A percentile compares a stretch with the other conserved stretches of the same genome.
Evolutionary conservation across 2,329 filamentous ascomycete species (phyloP).

Genomic region (Raffaelea albimanens): DNA sequence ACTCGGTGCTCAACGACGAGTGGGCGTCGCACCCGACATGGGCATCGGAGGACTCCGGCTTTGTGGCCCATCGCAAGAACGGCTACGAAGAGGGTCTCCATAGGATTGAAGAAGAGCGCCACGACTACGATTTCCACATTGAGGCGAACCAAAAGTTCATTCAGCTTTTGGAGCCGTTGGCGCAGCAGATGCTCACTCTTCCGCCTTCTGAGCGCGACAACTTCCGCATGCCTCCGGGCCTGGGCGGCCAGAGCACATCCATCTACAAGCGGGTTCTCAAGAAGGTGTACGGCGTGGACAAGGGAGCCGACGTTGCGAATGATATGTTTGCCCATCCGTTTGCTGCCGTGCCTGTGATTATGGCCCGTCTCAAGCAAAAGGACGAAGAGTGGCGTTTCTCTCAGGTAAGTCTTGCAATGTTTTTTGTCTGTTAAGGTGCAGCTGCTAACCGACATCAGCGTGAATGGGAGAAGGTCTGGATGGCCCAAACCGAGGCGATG

Average conservation of each 20-base stretch:
- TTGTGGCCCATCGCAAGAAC: constrained; percentile 96
- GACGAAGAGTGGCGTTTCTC: constrained; percentile 97
- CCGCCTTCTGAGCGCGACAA: constrained; percentile 58
- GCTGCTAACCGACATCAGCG: constrained; percentile 39
- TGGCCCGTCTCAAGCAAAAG: constrained; percentile 88
- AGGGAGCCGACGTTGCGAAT: constrained; percentile 74
- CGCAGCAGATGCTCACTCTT: constrained; percentile 80
- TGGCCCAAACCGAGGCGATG: constrained; percentile 86
- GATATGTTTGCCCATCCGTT: constrained; percentile 80
- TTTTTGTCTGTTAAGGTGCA: neutral
- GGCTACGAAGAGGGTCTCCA: constrained; percentile 89
- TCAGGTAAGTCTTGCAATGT: constrained; percentile 33
- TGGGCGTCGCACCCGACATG: constrained; percentile 99
- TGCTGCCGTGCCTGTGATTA: constrained; percentile 77
- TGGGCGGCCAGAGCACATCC: constrained; percentile 88
- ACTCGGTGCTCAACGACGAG: constrained; percentile 87
- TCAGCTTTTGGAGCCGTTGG: constrained; percentile 88
- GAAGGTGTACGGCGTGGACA: constrained; percentile 87
- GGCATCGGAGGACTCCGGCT: constrained; percentile 96
- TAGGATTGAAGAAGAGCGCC: constrained; percentile 92
- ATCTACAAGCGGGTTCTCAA: constrained; percentile 97
- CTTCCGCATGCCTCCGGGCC: constrained; percentile 72
- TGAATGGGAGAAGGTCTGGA: constrained; percentile 99
- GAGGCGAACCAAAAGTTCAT: constrained; percentile 92
- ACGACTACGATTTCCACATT: constrained; percentile 98